These are phyloP conservation scores for Xylaria sp. DNA, from an alignment of 2,329 filamentous ascomycete genomes.

Conservation along the genomic window DNA sequence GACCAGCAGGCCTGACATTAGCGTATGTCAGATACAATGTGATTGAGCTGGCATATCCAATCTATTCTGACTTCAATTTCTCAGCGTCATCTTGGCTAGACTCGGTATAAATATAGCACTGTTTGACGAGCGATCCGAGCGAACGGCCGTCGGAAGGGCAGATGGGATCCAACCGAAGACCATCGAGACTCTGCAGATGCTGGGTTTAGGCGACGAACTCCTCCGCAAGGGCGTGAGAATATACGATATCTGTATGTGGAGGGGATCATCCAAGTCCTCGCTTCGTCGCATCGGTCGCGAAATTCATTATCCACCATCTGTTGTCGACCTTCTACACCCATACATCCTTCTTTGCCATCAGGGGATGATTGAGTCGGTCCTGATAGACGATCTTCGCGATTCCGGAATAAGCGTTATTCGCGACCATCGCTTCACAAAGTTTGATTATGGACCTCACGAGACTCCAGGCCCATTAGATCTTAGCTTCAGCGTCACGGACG, in stretches of 20 bases:
- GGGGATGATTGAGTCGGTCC: constrained; percentile 78
- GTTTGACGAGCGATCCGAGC: constrained; percentile 75
- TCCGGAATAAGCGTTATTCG: constrained; percentile 72
- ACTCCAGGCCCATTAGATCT: constrained; percentile 49
- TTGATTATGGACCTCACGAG: constrained; percentile 56
- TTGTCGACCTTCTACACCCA: constrained; percentile 65
- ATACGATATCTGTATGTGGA: constrained; percentile 81
- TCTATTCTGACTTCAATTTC: constrained; percentile 32
- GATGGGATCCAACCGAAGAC: constrained; percentile 83
- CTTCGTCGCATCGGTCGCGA: constrained; percentile 72
- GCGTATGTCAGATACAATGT: constrained; percentile 48
- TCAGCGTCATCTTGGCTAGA: constrained; percentile 63
- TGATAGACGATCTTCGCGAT: constrained; percentile 75
- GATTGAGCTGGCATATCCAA: not conserved
- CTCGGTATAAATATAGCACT: constrained; percentile 74
- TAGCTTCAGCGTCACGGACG: constrained; percentile 52
- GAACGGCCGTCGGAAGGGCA: constrained; percentile 71
- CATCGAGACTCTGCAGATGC: constrained; percentile 79
- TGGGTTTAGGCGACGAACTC: constrained; percentile 76
- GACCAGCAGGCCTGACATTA: constrained; percentile 67
- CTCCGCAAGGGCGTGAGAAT: constrained; percentile 75
- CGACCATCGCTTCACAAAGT: constrained; percentile 72
- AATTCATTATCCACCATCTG: constrained; percentile 71
- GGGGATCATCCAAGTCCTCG: constrained; percentile 61
- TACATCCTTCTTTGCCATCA: constrained; percentile 74